Conservation (phyloP, 2,329 filamentous ascomycete species). For the Cytospora piceicola region DNA sequence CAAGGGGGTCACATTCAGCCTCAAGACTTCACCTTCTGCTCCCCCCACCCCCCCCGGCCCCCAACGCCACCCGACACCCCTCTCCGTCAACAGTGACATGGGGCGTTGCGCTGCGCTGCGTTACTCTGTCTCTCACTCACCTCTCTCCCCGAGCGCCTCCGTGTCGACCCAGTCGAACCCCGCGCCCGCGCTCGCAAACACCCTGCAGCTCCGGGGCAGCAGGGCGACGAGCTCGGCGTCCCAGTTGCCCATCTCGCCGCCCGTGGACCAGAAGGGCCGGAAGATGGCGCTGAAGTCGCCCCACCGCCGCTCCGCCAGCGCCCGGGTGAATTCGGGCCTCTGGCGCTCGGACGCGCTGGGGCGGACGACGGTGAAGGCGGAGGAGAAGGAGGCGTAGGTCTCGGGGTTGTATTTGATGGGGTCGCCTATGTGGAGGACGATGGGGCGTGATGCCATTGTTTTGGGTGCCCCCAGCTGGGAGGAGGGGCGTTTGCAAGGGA, state of each 20-base stretch:
- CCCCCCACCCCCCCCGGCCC: background rate
- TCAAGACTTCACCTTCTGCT: background rate
- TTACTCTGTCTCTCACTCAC: conserved; percentile 41
- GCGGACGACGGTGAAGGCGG: conserved; percentile 54
- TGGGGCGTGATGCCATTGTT: conserved; percentile 41
- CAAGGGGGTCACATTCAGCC: background rate
- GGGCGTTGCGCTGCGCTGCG: too few relatives aligned
- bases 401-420: conserved; percentile 54
- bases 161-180: conserved; percentile 71
- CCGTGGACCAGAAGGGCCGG: conserved; percentile 63
- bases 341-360: conserved; percentile 55
- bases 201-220: conserved; percentile 58
- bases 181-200: conserved; percentile 68
- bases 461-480: too few relatives aligned
- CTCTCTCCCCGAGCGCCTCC: conserved; percentile 61
- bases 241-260: conserved; percentile 69
- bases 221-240: conserved; percentile 61
- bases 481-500: background rate
- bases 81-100: background rate
- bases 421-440: conserved; percentile 79
- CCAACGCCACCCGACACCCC: background rate
- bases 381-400: conserved; percentile 49
- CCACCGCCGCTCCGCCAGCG: conserved; percentile 56
- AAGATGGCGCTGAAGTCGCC: conserved; percentile 57
- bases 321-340: conserved; percentile 53